phyloP scores from a whole-genome alignment of 2,329 filamentous ascomycete genomes.

The Apiospora saccharicola region DNA sequence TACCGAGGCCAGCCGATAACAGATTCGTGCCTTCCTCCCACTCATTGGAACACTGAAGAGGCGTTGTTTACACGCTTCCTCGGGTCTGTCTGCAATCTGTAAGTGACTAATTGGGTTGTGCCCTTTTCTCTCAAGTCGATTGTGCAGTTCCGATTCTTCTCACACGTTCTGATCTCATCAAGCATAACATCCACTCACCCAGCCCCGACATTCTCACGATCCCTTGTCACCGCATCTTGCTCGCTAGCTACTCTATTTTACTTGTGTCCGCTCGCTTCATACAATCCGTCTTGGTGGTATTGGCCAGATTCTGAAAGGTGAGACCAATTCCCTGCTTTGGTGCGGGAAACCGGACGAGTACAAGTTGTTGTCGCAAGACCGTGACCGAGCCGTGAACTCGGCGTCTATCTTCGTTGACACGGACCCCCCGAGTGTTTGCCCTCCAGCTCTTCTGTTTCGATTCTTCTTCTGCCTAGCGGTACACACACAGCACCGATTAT shows the following conservation, averaged over 20 bases:
- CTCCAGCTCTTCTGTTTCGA: not conserved
- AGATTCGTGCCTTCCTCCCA: not conserved
- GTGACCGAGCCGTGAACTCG: not conserved
- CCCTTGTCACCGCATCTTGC: constrained; percentile 62
- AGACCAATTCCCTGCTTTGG: not conserved
- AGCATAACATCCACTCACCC: constrained; percentile 56
- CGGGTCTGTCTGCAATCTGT: not conserved
- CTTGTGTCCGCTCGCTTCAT: constrained; percentile 63
- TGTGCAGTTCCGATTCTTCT: not conserved
- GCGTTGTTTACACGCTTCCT: not conserved
- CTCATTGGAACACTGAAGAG: not conserved
- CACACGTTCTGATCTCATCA: constrained; percentile 12
- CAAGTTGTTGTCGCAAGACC: not conserved
- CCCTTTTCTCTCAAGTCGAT: not conserved
- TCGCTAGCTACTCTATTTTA: constrained; percentile 67
- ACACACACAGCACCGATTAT: not conserved
- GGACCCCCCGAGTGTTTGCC: not conserved
- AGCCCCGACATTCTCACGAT: constrained; percentile 47
- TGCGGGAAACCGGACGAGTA: not conserved
- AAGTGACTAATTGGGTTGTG: not conserved
- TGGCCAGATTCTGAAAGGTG: constrained; percentile 31
- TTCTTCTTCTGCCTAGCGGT: not conserved
- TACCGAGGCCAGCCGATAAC: not conserved
- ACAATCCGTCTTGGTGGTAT: constrained; percentile 56
- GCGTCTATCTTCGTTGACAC: not conserved